Conservation (phyloP, 371 early-diverging fungal species). For the Blakeslea trispora region DNA sequence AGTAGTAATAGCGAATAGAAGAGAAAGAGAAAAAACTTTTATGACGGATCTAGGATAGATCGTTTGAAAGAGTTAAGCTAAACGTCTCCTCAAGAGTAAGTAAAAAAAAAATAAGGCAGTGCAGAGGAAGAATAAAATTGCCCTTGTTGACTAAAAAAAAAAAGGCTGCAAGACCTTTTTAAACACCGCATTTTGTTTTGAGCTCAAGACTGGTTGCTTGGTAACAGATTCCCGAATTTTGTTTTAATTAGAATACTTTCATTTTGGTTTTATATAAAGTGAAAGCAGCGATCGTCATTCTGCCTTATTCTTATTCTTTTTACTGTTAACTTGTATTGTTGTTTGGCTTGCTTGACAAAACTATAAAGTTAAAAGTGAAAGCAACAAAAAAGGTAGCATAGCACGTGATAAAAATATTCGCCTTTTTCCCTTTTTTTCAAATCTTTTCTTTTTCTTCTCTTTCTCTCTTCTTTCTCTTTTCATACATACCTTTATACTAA, state of each 20-base stretch:
- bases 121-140: not conserved
- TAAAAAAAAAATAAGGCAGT: no score
- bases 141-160: not conserved
- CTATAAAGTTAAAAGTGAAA: not conserved
- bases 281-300: no score
- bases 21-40: not conserved
- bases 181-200: not conserved
- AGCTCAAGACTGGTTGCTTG: no score
- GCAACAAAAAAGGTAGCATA: not conserved
- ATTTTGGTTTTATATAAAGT: no score
- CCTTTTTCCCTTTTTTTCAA: slow-evolving; percentile 5
- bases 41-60: not conserved
- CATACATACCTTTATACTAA: not conserved
- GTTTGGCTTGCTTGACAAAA: not conserved
- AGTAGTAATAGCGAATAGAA: no score
- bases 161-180: not conserved
- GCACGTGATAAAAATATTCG: slow-evolving; percentile 16
- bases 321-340: no score
- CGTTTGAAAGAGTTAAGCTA: not conserved
- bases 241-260: no score
- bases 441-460: slow-evolving; percentile 4
- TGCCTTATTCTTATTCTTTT: no score
- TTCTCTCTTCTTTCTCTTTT: not conserved
- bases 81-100: no score
- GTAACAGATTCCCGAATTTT: no score